Evolutionary conservation across 176 grass and related monocot genomes (phyloP).

Genomic region (Coix lacrymajobi): DNA sequence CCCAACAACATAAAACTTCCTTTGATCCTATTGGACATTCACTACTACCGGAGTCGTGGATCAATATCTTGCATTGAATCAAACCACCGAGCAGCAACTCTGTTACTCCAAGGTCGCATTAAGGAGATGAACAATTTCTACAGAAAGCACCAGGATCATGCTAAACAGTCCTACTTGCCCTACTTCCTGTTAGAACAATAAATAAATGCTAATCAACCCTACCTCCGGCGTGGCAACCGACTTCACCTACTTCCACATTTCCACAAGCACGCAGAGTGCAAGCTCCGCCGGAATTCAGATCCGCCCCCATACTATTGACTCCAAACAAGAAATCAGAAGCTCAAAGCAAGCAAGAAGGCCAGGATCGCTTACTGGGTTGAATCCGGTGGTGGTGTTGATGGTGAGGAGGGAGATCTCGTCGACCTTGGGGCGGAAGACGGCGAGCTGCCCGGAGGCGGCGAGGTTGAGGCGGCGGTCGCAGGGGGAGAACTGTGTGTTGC

Average conservation of each 20-base stretch:
- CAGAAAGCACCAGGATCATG: not conserved
- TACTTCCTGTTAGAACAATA: not conserved
- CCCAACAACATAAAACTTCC: not conserved
- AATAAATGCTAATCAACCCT: not conserved
- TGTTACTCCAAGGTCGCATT: not conserved
- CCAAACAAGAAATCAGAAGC: not conserved
- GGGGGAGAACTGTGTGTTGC: conserved; percentile 67
- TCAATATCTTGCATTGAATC: not conserved
- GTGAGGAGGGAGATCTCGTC: conserved; percentile 99
- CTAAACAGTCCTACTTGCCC: not conserved
- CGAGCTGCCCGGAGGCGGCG: conserved; percentile 47
- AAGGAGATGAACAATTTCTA: not conserved
- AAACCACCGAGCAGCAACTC: not conserved
- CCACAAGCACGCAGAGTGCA: conserved; percentile 1
- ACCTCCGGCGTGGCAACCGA: not conserved
- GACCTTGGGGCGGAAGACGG: conserved; percentile 91
- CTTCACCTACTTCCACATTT: conserved; percentile 28
- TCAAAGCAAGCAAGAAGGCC: not conserved
- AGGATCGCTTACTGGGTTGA: conserved; percentile 51
- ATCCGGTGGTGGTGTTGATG: conserved; percentile 76
- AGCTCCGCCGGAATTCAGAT: not conserved
- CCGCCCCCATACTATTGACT: not conserved
- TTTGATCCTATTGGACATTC: not conserved
- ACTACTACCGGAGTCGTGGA: not conserved
- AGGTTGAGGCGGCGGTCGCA: conserved; percentile 91